Evolutionary conservation across 2,329 filamentous ascomycete species (phyloP).

Genomic region (Ophiostoma piceae): DNA sequence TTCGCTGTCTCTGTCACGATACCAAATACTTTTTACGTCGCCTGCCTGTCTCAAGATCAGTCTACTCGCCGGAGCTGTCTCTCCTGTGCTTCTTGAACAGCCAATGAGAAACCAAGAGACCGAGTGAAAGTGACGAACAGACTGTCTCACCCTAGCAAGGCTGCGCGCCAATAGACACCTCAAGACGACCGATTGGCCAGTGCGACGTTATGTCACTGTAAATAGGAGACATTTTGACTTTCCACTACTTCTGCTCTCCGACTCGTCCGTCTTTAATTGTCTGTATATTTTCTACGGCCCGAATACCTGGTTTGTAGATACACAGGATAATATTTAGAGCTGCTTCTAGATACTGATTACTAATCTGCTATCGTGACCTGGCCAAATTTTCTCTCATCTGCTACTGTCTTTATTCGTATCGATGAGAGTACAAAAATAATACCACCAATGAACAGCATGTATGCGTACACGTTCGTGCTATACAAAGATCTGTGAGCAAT

Average conservation of each 20-base stretch:
- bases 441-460: neutral
- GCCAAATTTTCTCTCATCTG: neutral
- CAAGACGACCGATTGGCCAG: neutral
- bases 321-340: too few relatives aligned
- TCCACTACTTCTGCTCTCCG: neutral
- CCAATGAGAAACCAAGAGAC: too few relatives aligned
- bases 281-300: too few relatives aligned
- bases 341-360: too few relatives aligned
- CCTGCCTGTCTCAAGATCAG: neutral
- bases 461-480: neutral
- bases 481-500: too few relatives aligned
- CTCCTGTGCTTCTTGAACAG: too few relatives aligned
- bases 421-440: too few relatives aligned
- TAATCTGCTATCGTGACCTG: too few relatives aligned
- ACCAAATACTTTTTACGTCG: too few relatives aligned
- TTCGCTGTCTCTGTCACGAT: too few relatives aligned
- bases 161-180: neutral
- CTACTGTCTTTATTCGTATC: neutral
- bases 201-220: neutral
- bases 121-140: too few relatives aligned
- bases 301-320: neutral
- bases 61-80: neutral
- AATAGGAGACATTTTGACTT: neutral
- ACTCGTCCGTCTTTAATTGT: neutral
- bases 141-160: neutral